phyloP scores from a whole-genome alignment of 169 alveolate genomes.

The Cyclospora cayetanensis region DNA sequence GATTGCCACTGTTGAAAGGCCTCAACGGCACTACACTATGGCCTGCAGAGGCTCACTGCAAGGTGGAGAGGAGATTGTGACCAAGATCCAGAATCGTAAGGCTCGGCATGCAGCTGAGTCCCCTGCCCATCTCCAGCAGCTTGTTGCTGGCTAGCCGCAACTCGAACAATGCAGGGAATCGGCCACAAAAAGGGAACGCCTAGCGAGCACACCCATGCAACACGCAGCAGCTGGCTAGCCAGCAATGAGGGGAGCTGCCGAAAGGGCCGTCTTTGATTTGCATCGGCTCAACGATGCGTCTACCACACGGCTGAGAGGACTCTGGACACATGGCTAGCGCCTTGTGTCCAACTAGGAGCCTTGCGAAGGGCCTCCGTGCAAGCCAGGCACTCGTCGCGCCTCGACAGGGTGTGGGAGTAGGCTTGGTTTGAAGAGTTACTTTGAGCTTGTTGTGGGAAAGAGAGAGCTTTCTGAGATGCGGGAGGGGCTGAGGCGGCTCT shows the following conservation, averaged over 20 bases:
- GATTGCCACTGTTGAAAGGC: too few relatives aligned
- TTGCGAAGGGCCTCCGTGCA: too few relatives aligned
- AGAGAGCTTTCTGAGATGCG: neutral
- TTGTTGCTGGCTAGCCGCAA: constrained; percentile 3
- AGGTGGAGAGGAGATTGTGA: neutral
- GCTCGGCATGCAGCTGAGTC: neutral
- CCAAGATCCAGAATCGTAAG: neutral
- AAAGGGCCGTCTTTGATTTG: neutral
- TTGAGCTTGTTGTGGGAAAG: neutral
- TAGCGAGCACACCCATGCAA: neutral
- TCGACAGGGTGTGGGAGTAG: neutral
- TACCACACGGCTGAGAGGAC: too few relatives aligned
- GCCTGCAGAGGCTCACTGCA: too few relatives aligned
- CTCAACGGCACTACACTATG: too few relatives aligned
- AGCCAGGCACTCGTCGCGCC: too few relatives aligned
- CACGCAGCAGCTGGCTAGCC: neutral
- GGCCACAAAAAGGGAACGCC: neutral
- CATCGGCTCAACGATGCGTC: too few relatives aligned
- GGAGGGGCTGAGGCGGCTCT: neutral
- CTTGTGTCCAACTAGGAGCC: too few relatives aligned
- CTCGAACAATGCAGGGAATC: neutral
- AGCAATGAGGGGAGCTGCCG: neutral
- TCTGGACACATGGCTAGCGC: too few relatives aligned
- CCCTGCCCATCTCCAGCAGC: neutral
- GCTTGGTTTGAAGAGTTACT: neutral